Evolutionary conservation across 2,329 filamentous ascomycete species (phyloP).

Genomic region (Pseudogymnoascus sp.): DNA sequence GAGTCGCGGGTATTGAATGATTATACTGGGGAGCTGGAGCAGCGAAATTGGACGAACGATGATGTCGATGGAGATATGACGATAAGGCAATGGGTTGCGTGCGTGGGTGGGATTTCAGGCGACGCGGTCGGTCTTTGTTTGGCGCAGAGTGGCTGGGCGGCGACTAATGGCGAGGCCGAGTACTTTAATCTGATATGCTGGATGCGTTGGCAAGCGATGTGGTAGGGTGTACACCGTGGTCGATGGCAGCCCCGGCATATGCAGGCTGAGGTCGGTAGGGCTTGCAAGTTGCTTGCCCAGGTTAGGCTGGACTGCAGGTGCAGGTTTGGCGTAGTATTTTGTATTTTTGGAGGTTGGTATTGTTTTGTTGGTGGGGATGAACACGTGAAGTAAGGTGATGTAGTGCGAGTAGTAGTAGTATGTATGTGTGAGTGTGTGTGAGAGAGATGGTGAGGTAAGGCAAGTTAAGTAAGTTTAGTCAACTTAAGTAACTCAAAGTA

Average conservation of each 20-base stretch:
- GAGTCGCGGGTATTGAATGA: neutral
- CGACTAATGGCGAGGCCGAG: conserved; percentile 30
- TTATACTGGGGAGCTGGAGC: neutral
- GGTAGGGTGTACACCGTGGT: conserved; percentile 43
- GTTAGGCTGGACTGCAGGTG: conserved; percentile 21
- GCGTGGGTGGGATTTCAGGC: conserved; percentile 21
- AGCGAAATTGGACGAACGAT: neutral
- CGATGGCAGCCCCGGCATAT: conserved; percentile 48
- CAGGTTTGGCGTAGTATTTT: conserved; percentile 24
- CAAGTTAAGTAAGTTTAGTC: conserved; percentile 31
- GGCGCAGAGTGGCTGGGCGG: conserved; percentile 36
- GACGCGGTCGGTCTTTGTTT: conserved; percentile 16
- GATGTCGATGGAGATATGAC: conserved; percentile 6
- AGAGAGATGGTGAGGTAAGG: conserved; percentile 25
- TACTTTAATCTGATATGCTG: conserved; percentile 46
- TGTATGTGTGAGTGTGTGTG: conserved; percentile 20
- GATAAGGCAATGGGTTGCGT: conserved; percentile 10
- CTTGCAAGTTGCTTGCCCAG: conserved; percentile 30
- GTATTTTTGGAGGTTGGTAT: conserved; percentile 19
- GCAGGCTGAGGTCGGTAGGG: conserved; percentile 44
- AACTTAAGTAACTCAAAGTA: conserved; percentile 23
- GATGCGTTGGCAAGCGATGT: conserved; percentile 54
- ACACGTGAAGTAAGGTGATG: conserved; percentile 20
- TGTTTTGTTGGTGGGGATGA: conserved; percentile 17
- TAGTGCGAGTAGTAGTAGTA: conserved; percentile 27